Base-by-base conservation (phyloP, 1,139 yeast species). In the Hemisphaericaspora subhashii region DNA sequence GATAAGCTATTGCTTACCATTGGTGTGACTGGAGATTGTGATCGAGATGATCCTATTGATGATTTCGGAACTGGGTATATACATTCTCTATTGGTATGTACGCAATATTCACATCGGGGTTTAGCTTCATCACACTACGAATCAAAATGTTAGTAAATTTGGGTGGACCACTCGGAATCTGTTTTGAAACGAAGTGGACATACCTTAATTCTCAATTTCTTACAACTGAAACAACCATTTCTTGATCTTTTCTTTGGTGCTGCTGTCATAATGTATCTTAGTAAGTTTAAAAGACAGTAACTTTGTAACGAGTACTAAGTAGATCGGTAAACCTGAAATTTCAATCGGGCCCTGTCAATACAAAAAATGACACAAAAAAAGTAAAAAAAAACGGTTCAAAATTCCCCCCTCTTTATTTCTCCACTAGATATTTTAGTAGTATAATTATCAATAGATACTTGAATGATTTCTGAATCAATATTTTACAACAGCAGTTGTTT, bases 101-200 rank as follows among this genome's bases (percentile, higher is more conserved):
- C 35, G 41, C 74, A 67, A 45, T 68, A 68, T 40, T 68, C 73
- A 53, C 74, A 68, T 7, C 33, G 24, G 2, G 74, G 74, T 39
- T 53, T 55, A 3, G 42, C 57, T 40, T 66, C 72, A 41, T 62
- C 52, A 41, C 74, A 68, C 53, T 46, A 18, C 9, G 20, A n/a
- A 10, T 14, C 14, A 14, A 16, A 13, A 22, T 17, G 38, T 37
- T 38, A 37, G 40, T 30, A 31, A 31, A 12, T 27, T 7, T 18
- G 13, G 27, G 12, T 13, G 24, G 17, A 21, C 18, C 16, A 10
- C 16, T 10, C 25, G 23, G 5, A 5, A n/a, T n/a, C n/a, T 27
- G 9, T 7, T 30, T 10, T 30, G 33, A 12, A 8, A 30, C 7
- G 7, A 14, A 7, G n/a, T 6, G 9, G 11, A 43, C 51, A 35